Evolutionary conservation across 352 stramenopile genomes (phyloP).

Genomic region (Phytophthora sp.): DNA sequence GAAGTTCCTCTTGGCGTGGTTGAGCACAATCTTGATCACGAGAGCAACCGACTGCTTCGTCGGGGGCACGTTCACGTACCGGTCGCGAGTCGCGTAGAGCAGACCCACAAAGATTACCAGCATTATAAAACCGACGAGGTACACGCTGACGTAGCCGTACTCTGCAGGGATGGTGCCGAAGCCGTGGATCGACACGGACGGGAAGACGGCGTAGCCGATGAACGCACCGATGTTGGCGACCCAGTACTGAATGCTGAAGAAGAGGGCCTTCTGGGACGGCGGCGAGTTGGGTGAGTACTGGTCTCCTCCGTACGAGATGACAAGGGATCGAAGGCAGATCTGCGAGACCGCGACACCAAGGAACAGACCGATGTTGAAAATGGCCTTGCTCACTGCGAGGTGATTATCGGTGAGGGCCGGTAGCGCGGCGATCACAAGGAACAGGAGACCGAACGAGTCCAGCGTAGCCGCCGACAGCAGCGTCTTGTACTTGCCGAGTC

Average conservation of each 20-base stretch:
- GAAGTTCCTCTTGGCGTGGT: conserved; percentile 2
- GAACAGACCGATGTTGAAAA: conserved; percentile 1
- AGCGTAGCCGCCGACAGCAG: not conserved
- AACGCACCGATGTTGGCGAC: conserved; percentile 1
- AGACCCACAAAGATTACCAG: not conserved
- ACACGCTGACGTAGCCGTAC: not conserved
- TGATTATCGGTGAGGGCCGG: not conserved
- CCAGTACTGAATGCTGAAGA: conserved; percentile 5
- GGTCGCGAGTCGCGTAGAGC: not conserved
- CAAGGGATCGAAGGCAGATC: not conserved
- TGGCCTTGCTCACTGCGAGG: conserved; percentile 1
- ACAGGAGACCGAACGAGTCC: not conserved
- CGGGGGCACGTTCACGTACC: not conserved
- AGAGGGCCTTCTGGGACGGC: not conserved
- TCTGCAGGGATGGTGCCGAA: not conserved
- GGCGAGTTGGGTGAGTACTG: not conserved
- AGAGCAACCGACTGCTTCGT: not conserved
- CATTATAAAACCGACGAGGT: not conserved
- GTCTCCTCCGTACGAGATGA: conserved; percentile 1
- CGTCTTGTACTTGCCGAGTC: conserved; percentile 1
- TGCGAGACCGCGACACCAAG: not conserved
- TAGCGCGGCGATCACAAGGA: not conserved
- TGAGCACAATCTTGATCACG: not conserved
- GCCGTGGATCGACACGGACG: conserved; percentile 1
- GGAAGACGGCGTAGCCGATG: not conserved